Conservation (phyloP, 1,284 basidiomycete genomes). For the Polyporus tsugae region DNA sequence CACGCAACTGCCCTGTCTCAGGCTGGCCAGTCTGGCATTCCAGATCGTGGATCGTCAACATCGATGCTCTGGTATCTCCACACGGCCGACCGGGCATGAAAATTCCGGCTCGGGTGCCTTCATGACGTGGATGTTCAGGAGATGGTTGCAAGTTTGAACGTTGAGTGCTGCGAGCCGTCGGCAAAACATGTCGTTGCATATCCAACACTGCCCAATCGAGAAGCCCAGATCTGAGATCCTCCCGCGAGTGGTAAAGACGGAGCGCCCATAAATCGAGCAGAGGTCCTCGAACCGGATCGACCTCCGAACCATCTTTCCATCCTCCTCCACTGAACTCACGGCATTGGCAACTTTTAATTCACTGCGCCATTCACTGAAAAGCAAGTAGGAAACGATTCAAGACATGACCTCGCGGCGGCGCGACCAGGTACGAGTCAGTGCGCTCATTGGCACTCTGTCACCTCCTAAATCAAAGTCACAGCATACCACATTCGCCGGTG, state of each 20-base stretch:
- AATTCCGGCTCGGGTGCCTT: no score
- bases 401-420: neutral
- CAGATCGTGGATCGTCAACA: neutral
- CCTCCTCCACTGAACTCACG: neutral
- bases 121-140: no score
- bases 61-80: no score
- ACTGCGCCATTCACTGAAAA: neutral
- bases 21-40: neutral
- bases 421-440: neutral
- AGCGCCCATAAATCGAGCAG: neutral
- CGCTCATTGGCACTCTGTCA: neutral
- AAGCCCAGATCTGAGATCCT: neutral
- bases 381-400: neutral
- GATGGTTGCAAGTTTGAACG: no score
- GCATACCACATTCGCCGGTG: conserved; percentile 16
- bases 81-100: no score
- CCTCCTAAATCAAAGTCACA: neutral
- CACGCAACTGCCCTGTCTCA: neutral
- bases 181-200: neutral
- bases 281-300: neutral
- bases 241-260: neutral
- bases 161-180: no score
- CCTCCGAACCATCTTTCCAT: neutral
- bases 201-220: neutral
- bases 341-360: no score